Base-by-base conservation (phyloP, 2,329 filamentous ascomycete genomes). In the Clonostachys chloroleuca region DNA sequence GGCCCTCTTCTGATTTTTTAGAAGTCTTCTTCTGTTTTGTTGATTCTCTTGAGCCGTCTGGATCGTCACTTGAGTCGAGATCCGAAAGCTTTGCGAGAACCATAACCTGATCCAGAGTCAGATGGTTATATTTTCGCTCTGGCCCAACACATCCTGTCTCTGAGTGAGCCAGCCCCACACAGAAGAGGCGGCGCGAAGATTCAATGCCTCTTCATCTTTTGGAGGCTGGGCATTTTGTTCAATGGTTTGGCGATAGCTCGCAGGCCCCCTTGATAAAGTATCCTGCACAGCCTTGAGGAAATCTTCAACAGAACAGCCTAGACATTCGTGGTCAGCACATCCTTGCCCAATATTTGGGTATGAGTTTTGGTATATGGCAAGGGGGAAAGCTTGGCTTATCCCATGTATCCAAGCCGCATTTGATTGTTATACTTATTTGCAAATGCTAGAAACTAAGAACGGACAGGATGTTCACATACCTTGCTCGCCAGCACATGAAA, bases 21-120 rank as follows among this genome's bases (percentile, higher is more conserved):
- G 24, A 39, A 1, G 14, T 39, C 4, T 18, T 39, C 36, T 18
- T 39, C 36, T 39, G 14, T 39, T 39, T 39, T 39, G 36, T 39
- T 39, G 14, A 5, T n/a, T 39, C 36, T n/a, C 14, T 8, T 12
- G 7, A 12, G 36, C 3, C 12, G 3, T 39, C 36, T n/a, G 12
- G 36, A n/a, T 39, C 17, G 36, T 39, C 36, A n/a, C 17, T n/a
- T 4, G 36, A 7, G 3, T 39, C 36, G 14, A 7, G 36, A n/a
- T 39, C 14, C 14, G 14, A 18, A 18, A n/a, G 36, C 14, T 18
- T 18, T 7, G 54, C 46, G 16, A 64, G 44, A 18, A 47, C 52
- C 13, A 65, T 50, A 16, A 67, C 48, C 34, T 66, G 56, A 18
- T 56, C 45, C 33, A 69, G 44, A 65, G 72, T 53, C 70, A 82